Evolutionary conservation across 2,329 filamentous ascomycete genomes (phyloP), one percentile per base, ranked within the genome.

Genomic region (Bretziella fagacearum): DNA sequence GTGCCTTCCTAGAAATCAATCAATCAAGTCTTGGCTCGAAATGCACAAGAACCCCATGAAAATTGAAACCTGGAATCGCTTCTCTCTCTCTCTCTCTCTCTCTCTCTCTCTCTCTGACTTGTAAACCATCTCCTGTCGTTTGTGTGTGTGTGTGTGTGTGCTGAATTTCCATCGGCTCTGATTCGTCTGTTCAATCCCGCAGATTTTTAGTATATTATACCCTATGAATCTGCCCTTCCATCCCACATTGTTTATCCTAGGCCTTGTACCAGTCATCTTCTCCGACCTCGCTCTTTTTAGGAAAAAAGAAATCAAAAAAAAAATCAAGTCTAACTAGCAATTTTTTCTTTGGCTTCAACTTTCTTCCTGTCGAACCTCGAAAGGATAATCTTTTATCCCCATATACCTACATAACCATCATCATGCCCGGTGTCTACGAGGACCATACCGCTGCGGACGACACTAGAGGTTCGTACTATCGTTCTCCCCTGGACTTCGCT

Each of bases 401-500:
- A 22, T 23, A 32, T 37, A 41, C 20, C 18, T 17, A 32, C 36
- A 44, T 50, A 44, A 42, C 40, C 46, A 43, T 37, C 52, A 59
- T 32, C 17, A 62, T 62, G 59, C 58, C 60, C 48, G 59, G 58
- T 51, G 54, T 61, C 52, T 57, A 60, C 52, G 57, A 59, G 53
- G 57, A 59, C 52, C 55, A 59, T 43, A 54, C 55, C 54, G 48
- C 48, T 26, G 60, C 60, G 25, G 61, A 63, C 51, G 60, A 63
- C 48, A 61, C 60, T 51, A 59, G 61, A 62, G 57, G 61, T 63
- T 57, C 20, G 60, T 59, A n/a, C n/a, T n/a, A n/a, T n/a, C n/a
- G n/a, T n/a, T n/a, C n/a, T n/a, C n/a, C n/a, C n/a, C n/a, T n/a
- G n/a, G n/a, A n/a, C n/a, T n/a, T n/a, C n/a, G n/a, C n/a, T n/a